Evolutionary conservation across 805 yeast genomes (phyloP), one percentile per base, ranked within the genome.

Genomic region (Hyphopichia homilentoma): DNA sequence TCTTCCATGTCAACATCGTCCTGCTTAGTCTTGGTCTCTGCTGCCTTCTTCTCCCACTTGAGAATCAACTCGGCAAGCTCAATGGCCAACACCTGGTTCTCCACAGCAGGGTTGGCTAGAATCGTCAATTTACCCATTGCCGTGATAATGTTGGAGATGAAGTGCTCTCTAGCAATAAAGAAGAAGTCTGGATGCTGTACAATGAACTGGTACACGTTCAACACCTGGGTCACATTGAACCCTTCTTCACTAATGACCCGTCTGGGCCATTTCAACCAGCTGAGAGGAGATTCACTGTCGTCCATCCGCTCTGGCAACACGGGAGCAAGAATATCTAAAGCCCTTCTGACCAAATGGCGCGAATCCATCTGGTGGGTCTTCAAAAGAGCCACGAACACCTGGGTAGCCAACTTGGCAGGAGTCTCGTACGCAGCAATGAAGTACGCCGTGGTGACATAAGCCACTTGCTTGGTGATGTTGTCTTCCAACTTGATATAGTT

Each of bases 221-320:
- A 65, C 23, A 89, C 96, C 49, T 87, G 96, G 2, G 81, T 77
- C 3, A 87, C 88, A 47, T 79, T 87, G 51, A 81, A 84, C 0
- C 93, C 90, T 49, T 88, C 95, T 51, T 94, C 97, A 2, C 89
- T 80, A 9, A 93, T 68, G 2, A 90, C 93, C 32, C 97, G 72
- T 43, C 97, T 79, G 0, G 96, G 95, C 89, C 96, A 88, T 44
- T 85, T 89, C 32, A 93, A 74, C 97, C 97, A 93, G 33, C 68
- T 69, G 38, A 71, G 64, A 6, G 78, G 73, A 5, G 75, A 65
- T 0, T 78, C 85, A 6, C 62, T 64, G 15, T 67, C 65, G 1
- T 65, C 65, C 59, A 84, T 73, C 32, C 94, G 68, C 34, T 71
- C 70, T 2, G 84, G 79, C 69, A 90, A 71, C 0, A 84, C 93